Base-by-base conservation (phyloP, 2,329 filamentous ascomycete genomes). In the Aspergillus sp. region DNA sequence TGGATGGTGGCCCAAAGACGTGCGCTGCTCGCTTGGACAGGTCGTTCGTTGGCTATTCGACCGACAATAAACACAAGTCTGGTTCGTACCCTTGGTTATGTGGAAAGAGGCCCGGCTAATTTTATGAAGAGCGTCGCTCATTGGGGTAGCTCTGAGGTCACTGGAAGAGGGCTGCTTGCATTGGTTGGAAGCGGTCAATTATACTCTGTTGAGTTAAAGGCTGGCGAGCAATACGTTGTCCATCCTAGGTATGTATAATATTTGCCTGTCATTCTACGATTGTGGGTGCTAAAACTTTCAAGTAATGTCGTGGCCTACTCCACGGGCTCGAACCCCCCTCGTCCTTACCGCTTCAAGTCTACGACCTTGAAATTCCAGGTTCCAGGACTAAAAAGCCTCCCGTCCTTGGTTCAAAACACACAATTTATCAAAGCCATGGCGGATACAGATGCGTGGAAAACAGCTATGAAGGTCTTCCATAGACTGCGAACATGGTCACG, bases 1-100 rank as follows among this genome's bases (percentile, higher is more conserved):
- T 99, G 95, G 93, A 90, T 96, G 81, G 80, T 99, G 8, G 85
- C 91, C 6, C 93, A 98, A 73, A 85, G 91, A 61, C 89, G 90
- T 64, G 92, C 92, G 1, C 81, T 99, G 53, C 82, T 98, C n/a
- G 95, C 95, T 54, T 99, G 95, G 95, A 96, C 93, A 0, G 95
- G 95, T 27, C 90, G 96, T 72, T 92, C 91, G 1, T 81, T 99
- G 54, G 81, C 82, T 15, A 83, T 95, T 45, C 87, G 86, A 37
- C 91, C 93, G 3, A 88, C 86, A 47, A 81, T 96, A 63, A 93
- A 92, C 67, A 83, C 83, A 44, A 83, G 84, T 62, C 83, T 97
- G 70, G 87, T 84, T 69, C 58, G 76, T 70, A 33, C 12, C 27
- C 11, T 46, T 22, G 20, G 6, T 22, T 6, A 1, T 11, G 4